Base-by-base conservation (phyloP, 768 basidiomycete species). In the Suillus americanus region DNA sequence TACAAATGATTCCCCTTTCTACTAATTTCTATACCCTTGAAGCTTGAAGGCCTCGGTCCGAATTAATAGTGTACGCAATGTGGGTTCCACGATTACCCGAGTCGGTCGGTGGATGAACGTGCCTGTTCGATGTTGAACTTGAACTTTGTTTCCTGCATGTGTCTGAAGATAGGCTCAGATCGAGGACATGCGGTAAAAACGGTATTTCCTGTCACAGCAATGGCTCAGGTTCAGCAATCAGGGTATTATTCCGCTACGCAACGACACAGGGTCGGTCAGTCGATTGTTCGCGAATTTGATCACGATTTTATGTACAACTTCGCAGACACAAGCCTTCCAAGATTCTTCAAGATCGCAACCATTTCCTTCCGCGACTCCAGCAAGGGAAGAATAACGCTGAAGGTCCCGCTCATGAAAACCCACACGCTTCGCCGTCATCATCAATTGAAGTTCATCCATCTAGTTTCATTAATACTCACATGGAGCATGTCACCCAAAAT, bases 401-500 rank as follows among this genome's bases (percentile, higher is more conserved):
- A 77, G 0, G 63, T 37, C 16, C 76, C 74, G 40, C 70, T 71
- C 66, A 71, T 56, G 14, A 73, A 68, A 12, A 71, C 72, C 75
- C 76, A 77, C 33, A 76, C 69, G 25, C 74, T 76, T 53, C 20
- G 18, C 33, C 35, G 20, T 12, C 18, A 59, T 35, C 30, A 23
- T 60, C 23, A 56, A 33, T 35, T 16, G 12, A 57, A 43, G 13
- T 41, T 43, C 37, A 3, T 18, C 3, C 10, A 62, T 38, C 35
- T n/a, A 57, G 16, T 30, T 28, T 13, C 23, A 50, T 14, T 18
- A n/a, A 18, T 13, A 46, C 74, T 63, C 35, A 75, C 74, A 77
- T 75, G 13, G 76, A 73, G 54, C 76, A 76, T 13, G 73, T 71
- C 30, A 76, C 69, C 77, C 77, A 79, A 70, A 77, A 76, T 3